Base-by-base conservation (phyloP, 2,329 filamentous ascomycete species). In the Aspergillus oerlinghausenensis region DNA sequence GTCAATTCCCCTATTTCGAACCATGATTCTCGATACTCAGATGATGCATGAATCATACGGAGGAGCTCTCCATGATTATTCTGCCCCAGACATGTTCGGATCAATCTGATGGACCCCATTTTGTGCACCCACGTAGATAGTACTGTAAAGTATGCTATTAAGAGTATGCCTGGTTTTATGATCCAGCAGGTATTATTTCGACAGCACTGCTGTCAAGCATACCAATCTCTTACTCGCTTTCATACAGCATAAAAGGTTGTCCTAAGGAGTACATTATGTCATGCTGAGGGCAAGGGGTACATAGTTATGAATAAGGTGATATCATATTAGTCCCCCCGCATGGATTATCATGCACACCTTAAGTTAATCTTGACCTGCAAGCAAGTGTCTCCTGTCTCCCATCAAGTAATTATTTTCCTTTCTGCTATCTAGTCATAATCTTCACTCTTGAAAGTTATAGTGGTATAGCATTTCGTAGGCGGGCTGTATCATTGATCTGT, bases 311-410 rank as follows among this genome's bases (percentile, higher is more conserved):
- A 47, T 10, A 47, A 49, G 29, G 38, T 55, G 54, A 61, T 55
- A 59, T 60, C 53, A 61, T 55, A 54, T 55, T 21, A 9, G 52
- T 52, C 59, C 59, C 59, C 59, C 59, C 59, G 57, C 59, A 56
- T 55, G 14, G 35, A 59, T 54, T 54, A 48, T 52, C 57, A 52
- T 57, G 57, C 59, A 55, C 52, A 52, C 54, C 57, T 57, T 59
- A 57, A 51, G 38, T 54, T 50, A 40, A 35, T 28, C 38, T 51
- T 47, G 53, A 57, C 49, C 38, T 52, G 56, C 54, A 47, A 51
- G 52, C 38, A 54, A 47, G 17, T 32, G 14, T 17, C 52, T 38
- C 26, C 23, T 43, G 42, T 25, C 14, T 11, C 32, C 51, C 32
- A 52, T 52, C 49, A 25, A 21, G 28, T 45, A 25, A 9, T 29